phyloP scores from a whole-genome alignment of 345 rosid species.

The Bruguiera gymnorhiza region DNA sequence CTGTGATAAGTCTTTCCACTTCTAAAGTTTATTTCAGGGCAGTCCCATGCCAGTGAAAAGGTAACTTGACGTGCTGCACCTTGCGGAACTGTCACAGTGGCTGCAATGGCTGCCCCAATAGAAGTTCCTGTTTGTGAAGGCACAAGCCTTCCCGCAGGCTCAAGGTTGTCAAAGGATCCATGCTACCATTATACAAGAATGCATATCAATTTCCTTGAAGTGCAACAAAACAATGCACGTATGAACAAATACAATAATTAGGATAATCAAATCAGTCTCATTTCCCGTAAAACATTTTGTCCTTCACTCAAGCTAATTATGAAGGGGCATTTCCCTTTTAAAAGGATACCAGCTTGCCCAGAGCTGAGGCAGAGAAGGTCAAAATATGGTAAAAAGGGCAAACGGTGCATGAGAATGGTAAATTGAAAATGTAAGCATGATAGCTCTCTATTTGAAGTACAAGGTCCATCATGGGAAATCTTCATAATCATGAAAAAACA shows the following conservation, averaged over 20 bases:
- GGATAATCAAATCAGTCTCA: background rate
- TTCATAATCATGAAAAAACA: background rate
- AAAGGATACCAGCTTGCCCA: too few species aligned
- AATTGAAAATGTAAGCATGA: background rate
- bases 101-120: slow-evolving; percentile 92
- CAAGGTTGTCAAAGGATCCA: slow-evolving; percentile 63
- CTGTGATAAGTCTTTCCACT: slow-evolving; percentile 69
- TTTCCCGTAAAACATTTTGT: too few species aligned
- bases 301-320: too few species aligned
- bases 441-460: background rate
- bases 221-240: background rate
- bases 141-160: slow-evolving; percentile 30
- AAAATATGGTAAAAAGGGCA: too few species aligned
- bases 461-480: too few species aligned
- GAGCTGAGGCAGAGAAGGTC: too few species aligned
- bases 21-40: slow-evolving; percentile 69
- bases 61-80: slow-evolving; percentile 50
- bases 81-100: slow-evolving; percentile 57
- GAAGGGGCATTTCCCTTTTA: too few species aligned
- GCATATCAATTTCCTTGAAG: background rate
- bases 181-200: slow-evolving; percentile 38
- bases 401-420: background rate
- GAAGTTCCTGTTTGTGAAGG: slow-evolving; percentile 78
- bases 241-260: background rate
- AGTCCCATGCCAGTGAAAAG: slow-evolving; percentile 93